Evolutionary conservation across 306 rosid genomes (phyloP).

Genomic region (Cajanus cajan): DNA sequence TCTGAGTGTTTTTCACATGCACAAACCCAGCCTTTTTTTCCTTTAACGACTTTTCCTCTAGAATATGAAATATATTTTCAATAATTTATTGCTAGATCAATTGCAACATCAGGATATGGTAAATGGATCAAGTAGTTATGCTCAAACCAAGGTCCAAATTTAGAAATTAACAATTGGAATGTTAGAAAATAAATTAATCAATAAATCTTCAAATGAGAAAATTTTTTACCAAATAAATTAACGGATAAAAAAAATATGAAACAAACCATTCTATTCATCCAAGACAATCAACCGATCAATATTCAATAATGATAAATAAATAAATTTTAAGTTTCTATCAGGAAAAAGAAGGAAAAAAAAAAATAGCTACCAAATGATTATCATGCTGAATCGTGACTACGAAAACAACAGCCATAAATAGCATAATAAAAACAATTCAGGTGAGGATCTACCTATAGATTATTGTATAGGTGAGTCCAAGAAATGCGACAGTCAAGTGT

Average conservation of each 20-base stretch:
- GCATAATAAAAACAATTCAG: slow-evolving; percentile 9
- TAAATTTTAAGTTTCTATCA: no score
- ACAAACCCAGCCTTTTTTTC: background rate
- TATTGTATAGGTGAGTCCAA: slow-evolving; percentile 58
- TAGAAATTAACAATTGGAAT: background rate
- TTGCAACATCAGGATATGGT: background rate
- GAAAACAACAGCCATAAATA: background rate
- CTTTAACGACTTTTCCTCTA: background rate
- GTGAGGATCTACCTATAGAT: slow-evolving; percentile 65
- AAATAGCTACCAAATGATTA: slow-evolving; percentile 8
- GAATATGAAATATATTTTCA: background rate
- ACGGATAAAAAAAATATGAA: background rate
- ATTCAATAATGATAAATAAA: background rate
- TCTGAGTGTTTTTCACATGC: background rate
- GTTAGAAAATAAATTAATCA: background rate
- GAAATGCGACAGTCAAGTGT: slow-evolving; percentile 73
- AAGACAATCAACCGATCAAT: background rate
- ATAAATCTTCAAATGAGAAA: background rate
- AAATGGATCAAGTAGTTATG: background rate
- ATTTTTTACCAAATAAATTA: background rate
- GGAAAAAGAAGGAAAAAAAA: background rate
- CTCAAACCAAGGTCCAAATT: background rate
- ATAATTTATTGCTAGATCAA: background rate
- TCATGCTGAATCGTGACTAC: background rate
- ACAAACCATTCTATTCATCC: background rate